Conservation (phyloP, 768 basidiomycete genomes). For the Porphyrellus cyaneotinctus region DNA sequence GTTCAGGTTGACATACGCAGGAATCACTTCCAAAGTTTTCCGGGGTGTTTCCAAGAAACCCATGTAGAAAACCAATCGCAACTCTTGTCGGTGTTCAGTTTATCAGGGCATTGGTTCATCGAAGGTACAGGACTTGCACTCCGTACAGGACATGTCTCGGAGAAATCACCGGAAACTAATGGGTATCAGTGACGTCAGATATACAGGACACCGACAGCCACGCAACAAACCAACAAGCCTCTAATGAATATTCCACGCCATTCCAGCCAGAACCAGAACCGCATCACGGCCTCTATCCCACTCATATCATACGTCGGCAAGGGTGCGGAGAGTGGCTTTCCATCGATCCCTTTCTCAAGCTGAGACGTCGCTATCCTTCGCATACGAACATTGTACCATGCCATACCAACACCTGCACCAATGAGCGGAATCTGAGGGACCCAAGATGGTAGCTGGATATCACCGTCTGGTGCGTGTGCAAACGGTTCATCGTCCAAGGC, state of each 20-base stretch:
- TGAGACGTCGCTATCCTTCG: slow-evolving; percentile 40
- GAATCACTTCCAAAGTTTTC: too few relatives aligned
- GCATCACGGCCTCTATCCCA: slow-evolving; percentile 35
- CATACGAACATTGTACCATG: slow-evolving; percentile 68
- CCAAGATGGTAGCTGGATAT: slow-evolving; percentile 16
- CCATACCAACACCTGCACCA: slow-evolving; percentile 57
- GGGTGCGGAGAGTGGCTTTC: neutral
- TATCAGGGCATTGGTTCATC: too few relatives aligned
- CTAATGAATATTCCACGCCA: slow-evolving; percentile 3
- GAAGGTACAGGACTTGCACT: too few relatives aligned
- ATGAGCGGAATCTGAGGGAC: slow-evolving; percentile 53
- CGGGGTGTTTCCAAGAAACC: too few relatives aligned
- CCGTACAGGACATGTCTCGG: too few relatives aligned
- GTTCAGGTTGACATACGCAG: too few relatives aligned
- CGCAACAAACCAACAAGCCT: neutral
- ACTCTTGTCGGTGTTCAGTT: neutral
- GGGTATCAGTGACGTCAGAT: neutral
- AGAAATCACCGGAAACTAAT: slow-evolving; percentile 12
- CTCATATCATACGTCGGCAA: slow-evolving; percentile 28
- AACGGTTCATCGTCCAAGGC: slow-evolving; percentile 33
- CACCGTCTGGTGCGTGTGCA: slow-evolving; percentile 35
- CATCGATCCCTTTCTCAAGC: neutral
- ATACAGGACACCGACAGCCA: neutral
- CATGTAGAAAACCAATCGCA: too few relatives aligned
- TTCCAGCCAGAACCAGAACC: slow-evolving; percentile 48